Evolutionary conservation across 2,329 filamentous ascomycete species (phyloP).

Genomic region (Biscogniauxia sp.): DNA sequence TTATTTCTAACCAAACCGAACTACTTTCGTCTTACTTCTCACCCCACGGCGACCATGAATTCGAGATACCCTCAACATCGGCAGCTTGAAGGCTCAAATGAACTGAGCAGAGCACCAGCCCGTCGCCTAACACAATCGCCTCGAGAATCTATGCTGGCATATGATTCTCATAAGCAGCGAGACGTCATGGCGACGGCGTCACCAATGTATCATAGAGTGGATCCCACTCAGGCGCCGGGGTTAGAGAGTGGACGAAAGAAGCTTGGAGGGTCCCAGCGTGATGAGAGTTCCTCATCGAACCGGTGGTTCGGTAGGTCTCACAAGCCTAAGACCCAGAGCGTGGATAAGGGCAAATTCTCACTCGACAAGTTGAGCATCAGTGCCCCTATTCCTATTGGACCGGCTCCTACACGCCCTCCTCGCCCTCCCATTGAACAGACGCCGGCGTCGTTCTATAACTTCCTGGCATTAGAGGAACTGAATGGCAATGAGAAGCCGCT

Average conservation of each 20-base stretch:
- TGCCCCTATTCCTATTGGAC: slow-evolving; percentile 3
- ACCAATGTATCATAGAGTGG: slow-evolving; percentile 3
- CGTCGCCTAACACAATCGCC: background rate
- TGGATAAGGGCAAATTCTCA: background rate
- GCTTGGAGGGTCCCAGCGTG: background rate
- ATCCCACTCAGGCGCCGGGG: slow-evolving; percentile 1
- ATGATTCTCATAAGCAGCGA: slow-evolving; percentile 2
- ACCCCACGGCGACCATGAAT: slow-evolving; percentile 5
- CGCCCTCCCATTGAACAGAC: slow-evolving; percentile 1
- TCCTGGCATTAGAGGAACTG: slow-evolving; percentile 1
- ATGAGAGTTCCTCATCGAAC: background rate
- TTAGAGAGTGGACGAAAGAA: slow-evolving; percentile 2
- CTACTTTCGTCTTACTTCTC: background rate
- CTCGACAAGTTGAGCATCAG: slow-evolving; percentile 11
- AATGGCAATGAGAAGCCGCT: background rate
- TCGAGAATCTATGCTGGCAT: slow-evolving; percentile 17
- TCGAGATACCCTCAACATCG: slow-evolving; percentile 8
- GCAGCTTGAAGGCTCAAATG: background rate
- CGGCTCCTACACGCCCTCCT: slow-evolving; percentile 1
- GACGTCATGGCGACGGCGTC: background rate
- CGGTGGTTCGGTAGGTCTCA: slow-evolving; percentile 8
- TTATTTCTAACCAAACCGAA: background rate
- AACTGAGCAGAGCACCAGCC: background rate
- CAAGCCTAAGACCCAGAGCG: background rate
- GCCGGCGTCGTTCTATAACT: background rate